A percentile compares a stretch with the other conserved stretches of the same genome.
Conservation (phyloP, 2,329 filamentous ascomycete species). For the Didymella glomerata region DNA sequence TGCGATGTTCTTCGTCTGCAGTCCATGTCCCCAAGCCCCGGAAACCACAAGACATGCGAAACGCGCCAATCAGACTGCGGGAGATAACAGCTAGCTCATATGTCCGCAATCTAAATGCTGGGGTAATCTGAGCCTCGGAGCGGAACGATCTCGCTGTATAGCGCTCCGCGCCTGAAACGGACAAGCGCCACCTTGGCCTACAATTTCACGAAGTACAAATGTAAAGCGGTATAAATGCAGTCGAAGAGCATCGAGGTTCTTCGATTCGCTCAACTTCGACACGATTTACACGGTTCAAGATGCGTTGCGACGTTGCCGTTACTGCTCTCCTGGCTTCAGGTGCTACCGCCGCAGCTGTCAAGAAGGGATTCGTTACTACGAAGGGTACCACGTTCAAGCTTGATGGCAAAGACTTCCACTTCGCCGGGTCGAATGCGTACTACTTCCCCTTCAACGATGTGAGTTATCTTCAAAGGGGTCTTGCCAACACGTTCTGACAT, state of each 20-base stretch:
- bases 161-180: slow-evolving; percentile 18
- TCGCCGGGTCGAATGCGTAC: slow-evolving; percentile 66
- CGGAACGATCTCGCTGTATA: slow-evolving; percentile 9
- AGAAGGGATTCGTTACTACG: slow-evolving; percentile 59
- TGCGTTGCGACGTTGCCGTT: slow-evolving; percentile 27
- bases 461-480: background rate
- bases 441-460: slow-evolving; percentile 65
- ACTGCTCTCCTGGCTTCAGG: slow-evolving; percentile 30
- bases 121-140: slow-evolving; percentile 17
- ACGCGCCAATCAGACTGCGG: slow-evolving; percentile 12
- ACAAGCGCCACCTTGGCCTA: slow-evolving; percentile 17
- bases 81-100: slow-evolving; percentile 1
- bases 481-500: background rate
- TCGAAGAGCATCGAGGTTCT: slow-evolving; percentile 11
- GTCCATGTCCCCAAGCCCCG: slow-evolving; percentile 1
- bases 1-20: background rate
- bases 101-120: slow-evolving; percentile 19
- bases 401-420: slow-evolving; percentile 64
- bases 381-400: slow-evolving; percentile 62
- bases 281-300: slow-evolving; percentile 11
- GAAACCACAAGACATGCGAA: slow-evolving; percentile 1
- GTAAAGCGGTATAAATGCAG: background rate
- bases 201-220: slow-evolving; percentile 18
- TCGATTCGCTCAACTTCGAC: slow-evolving; percentile 4
- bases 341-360: slow-evolving; percentile 29